Base-by-base conservation (phyloP, 2,329 filamentous ascomycete species). In the Torrubiellomyces zombiae region DNA sequence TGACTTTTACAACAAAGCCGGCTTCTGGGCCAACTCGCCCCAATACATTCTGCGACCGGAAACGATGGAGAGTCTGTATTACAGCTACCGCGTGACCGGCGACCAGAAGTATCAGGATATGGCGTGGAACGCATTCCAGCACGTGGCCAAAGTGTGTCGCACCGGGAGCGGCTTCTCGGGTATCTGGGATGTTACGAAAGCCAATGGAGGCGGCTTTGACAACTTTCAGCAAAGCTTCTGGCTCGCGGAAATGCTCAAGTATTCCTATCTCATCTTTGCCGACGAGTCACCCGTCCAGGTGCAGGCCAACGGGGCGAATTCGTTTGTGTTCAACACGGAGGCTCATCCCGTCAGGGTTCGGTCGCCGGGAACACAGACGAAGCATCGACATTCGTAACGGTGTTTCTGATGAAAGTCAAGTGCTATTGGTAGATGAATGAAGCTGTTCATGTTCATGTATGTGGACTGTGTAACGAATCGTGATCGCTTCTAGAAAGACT, bases 231-330 rank as follows among this genome's bases (percentile, higher is more conserved):
- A 92, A 53, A 85, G 76, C 40, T 92, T 89, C 53, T 74, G 78
- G 57, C 81, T 91, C 45, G 81, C 82, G 0, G 82, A 92, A 56
- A 76, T 83, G 32, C 45, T 92, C 47, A 92, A 92, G 59, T 91
- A 91, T 46, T 56, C 65, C 28, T 91, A 79, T 51, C 47, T 91
- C 38, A 77, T 79, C 28, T 69, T 72, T 42, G 60, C 66, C 0
- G 54, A 50, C 44, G 75, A 80, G 14, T 67, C 60, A 2, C 42
- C 45, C 3, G 59, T 57, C 38, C 63, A 68, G 4, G 60, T 58
- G 39, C 61, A 67, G 39, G 47, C 67, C 23, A 50, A 55, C 3
- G 17, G 22, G 22, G 38, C 45, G 9, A 64, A 61, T 34, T 27
- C 50, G 28, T 68, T 51, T 34, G 58, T 64, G 5, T 63, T 48